Percentiles rank a stretch among this genome's conserved stretches.
Evolutionary conservation across 805 yeast genomes (phyloP).

Genomic region (Ogataea zsoltii): DNA sequence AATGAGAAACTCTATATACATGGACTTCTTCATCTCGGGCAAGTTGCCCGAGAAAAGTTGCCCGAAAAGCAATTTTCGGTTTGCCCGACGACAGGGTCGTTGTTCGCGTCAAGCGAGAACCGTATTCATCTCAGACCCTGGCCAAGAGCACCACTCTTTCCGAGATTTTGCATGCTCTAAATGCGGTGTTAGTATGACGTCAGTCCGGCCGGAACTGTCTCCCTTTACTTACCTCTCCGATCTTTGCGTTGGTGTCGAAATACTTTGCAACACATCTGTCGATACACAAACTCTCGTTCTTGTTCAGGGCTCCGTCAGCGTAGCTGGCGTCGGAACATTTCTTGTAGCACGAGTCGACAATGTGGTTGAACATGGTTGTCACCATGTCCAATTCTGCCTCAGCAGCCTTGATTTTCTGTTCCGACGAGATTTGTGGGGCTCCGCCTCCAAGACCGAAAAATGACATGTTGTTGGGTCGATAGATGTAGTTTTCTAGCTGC

Average conservation of each 20-base stretch:
- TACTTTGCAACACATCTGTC: constrained; percentile 96
- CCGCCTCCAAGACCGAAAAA: constrained; percentile 76
- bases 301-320: constrained; percentile 70
- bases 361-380: constrained; percentile 92
- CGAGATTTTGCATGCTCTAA: constrained; percentile 41
- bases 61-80: not conserved
- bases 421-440: constrained; percentile 70
- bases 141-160: constrained; percentile 37
- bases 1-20: not conserved
- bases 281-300: constrained; percentile 81
- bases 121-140: constrained; percentile 11
- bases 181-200: not conserved
- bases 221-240: constrained; percentile 57
- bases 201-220: not conserved
- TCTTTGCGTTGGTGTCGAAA: constrained; percentile 91
- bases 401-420: constrained; percentile 83
- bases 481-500: not conserved
- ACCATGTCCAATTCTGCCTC: constrained; percentile 97
- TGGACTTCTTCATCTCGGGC: too few species aligned
- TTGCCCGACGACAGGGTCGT: too few species aligned
- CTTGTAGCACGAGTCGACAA: constrained; percentile 84
- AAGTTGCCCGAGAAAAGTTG: too few species aligned
- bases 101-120: too few species aligned
- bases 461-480: constrained; percentile 46
- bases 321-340: constrained; percentile 77